These are phyloP conservation scores for Astrothelium subdiscretum DNA, from an alignment of 495 filamentous ascomycete species.

Conservation along the genomic window DNA sequence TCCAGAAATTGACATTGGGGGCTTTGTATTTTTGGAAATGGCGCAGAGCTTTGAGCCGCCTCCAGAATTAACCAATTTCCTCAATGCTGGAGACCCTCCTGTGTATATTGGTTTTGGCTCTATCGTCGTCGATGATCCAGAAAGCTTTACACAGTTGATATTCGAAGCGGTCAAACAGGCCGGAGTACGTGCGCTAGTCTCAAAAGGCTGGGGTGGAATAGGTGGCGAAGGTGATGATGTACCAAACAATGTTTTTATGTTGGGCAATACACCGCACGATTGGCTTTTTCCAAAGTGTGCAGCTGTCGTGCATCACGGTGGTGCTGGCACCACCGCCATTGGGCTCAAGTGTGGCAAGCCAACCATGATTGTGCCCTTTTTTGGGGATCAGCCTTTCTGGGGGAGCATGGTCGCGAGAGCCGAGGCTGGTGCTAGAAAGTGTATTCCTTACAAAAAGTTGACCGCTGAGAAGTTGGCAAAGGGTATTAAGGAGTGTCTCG, in stretches of 20 bases:
- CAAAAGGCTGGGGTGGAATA: conserved; percentile 31
- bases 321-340: conserved; percentile 30
- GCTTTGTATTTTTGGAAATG: conserved; percentile 30
- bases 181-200: conserved; percentile 28
- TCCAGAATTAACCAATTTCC: conserved; percentile 24
- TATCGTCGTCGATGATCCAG: conserved; percentile 32
- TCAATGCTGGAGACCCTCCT: conserved; percentile 25
- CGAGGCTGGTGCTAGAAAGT: conserved; percentile 50
- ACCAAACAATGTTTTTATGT: conserved; percentile 28
- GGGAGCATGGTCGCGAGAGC: conserved; percentile 56
- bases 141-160: conserved; percentile 28
- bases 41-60: conserved; percentile 26
- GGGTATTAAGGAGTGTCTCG: conserved; percentile 57
- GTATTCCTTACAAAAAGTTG: conserved; percentile 62
- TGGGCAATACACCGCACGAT: conserved; percentile 31
- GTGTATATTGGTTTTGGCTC: conserved; percentile 31
- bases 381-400: conserved; percentile 64
- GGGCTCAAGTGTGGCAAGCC: conserved; percentile 28
- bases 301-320: conserved; percentile 31
- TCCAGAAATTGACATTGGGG: conserved; percentile 28
- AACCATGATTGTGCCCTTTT: conserved; percentile 32
- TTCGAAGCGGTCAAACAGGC: conserved; percentile 25
- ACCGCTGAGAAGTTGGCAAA: conserved; percentile 51
- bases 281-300: conserved; percentile 28
- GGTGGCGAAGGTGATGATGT: conserved; percentile 15